Evolutionary conservation across 2,329 filamentous ascomycete genomes (phyloP).

Genomic region (Pseudogymnoascus pannorum): DNA sequence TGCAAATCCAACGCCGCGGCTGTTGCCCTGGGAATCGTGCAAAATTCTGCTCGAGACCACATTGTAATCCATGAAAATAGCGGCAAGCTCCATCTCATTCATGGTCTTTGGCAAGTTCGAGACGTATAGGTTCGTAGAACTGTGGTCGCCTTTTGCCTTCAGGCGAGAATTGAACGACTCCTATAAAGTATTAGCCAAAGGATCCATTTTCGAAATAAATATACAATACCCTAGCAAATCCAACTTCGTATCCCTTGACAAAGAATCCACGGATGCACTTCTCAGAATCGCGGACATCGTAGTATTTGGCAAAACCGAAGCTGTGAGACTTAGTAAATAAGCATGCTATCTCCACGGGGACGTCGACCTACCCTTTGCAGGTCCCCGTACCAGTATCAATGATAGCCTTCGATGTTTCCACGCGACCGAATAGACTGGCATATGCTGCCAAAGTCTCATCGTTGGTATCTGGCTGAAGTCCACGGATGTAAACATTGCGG

Average conservation of each 20-base stretch:
- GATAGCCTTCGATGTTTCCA: constrained; percentile 97
- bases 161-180: constrained; percentile 98
- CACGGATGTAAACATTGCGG: constrained; percentile 96
- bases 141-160: constrained; percentile 86
- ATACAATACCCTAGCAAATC: constrained; percentile 74
- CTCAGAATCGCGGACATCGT: constrained; percentile 79
- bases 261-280: constrained; percentile 95
- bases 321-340: constrained; percentile 38
- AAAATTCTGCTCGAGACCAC: constrained; percentile 94
- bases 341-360: neutral
- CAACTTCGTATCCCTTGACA: constrained; percentile 91
- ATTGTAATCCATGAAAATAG: constrained; percentile 70
- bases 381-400: constrained; percentile 88
- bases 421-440: constrained; percentile 80
- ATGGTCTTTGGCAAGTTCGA: constrained; percentile 90
- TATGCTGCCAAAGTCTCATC: constrained; percentile 81
- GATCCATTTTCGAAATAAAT: constrained; percentile 2
- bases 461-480: constrained; percentile 88
- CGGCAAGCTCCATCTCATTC: constrained; percentile 80
- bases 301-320: constrained; percentile 96
- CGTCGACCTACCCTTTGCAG: constrained; percentile 76
- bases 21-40: constrained; percentile 83
- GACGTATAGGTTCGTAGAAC: constrained; percentile 93
- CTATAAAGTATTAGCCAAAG: constrained; percentile 37
- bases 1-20: constrained; percentile 94